Evolutionary conservation across 73 alveolate species (phyloP).

Genomic region (Symbiodinium pilosum): DNA sequence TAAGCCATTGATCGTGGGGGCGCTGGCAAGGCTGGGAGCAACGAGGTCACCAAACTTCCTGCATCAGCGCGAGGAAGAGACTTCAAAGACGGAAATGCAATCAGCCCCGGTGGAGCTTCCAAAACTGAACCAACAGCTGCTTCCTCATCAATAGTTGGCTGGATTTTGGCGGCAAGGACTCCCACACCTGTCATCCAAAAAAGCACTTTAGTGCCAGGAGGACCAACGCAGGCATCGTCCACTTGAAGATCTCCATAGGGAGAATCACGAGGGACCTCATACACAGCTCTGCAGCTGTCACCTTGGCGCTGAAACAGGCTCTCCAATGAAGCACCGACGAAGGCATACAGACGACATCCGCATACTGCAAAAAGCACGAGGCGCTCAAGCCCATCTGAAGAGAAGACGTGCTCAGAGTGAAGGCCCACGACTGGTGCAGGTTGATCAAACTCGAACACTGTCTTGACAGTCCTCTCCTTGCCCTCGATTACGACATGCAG

Average conservation of each 20-base stretch:
- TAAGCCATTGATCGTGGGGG: slow-evolving; percentile 76
- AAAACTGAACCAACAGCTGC: neutral
- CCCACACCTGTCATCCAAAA: slow-evolving; percentile 88
- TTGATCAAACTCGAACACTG: slow-evolving; percentile 51
- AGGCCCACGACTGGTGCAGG: slow-evolving; percentile 68
- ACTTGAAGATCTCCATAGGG: slow-evolving; percentile 43
- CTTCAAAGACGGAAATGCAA: slow-evolving; percentile 30
- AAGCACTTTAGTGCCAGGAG: slow-evolving; percentile 83
- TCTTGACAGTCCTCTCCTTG: slow-evolving; percentile 46
- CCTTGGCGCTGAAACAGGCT: neutral
- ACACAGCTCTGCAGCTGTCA: slow-evolving; percentile 20
- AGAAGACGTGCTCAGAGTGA: slow-evolving; percentile 49
- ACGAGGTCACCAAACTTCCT: slow-evolving; percentile 3
- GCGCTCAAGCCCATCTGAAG: slow-evolving; percentile 72
- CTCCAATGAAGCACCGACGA: slow-evolving; percentile 40
- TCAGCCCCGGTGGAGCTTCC: slow-evolving; percentile 77
- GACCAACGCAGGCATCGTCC: slow-evolving; percentile 77
- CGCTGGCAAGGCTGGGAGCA: slow-evolving; percentile 44
- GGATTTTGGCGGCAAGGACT: slow-evolving; percentile 63
- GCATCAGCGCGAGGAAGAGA: neutral
- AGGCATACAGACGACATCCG: slow-evolving; percentile 44
- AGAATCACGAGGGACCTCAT: slow-evolving; percentile 51
- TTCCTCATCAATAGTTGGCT: slow-evolving; percentile 51
- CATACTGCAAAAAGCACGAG: slow-evolving; percentile 43
- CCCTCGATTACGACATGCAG: slow-evolving; percentile 64